These are phyloP conservation scores for Malus hybrid DNA, from an alignment of 331 rosid genomes.

Conservation along the genomic window DNA sequence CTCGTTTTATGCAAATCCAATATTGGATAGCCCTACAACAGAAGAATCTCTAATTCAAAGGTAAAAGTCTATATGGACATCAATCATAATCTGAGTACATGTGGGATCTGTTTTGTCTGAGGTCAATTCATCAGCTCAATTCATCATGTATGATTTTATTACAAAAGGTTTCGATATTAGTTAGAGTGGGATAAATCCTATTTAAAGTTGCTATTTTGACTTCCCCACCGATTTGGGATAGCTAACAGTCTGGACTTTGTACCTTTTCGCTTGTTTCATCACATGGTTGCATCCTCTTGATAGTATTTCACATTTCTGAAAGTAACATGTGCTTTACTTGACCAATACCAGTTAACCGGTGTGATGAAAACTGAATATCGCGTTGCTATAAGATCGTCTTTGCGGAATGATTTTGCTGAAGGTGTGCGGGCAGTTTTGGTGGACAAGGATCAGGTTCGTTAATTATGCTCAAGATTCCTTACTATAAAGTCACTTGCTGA, in stretches of 20 bases:
- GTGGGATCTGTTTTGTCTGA: constrained; percentile 1
- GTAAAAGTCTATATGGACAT: constrained; percentile 25
- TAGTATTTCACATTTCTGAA: not conserved
- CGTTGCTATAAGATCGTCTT: constrained; percentile 73
- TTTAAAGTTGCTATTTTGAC: too few species aligned
- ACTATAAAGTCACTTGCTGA: too few species aligned
- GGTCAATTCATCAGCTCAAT: too few species aligned
- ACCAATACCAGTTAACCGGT: constrained; percentile 49
- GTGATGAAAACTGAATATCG: constrained; percentile 93
- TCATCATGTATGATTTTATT: too few species aligned
- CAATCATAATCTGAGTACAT: not conserved
- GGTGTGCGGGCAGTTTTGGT: constrained; percentile 98
- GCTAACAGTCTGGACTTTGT: constrained; percentile 17
- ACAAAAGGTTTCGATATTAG: too few species aligned
- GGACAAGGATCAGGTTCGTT: constrained; percentile 90
- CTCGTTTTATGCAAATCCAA: constrained; percentile 90
- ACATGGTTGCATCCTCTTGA: not conserved
- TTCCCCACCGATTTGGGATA: too few species aligned
- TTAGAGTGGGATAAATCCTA: too few species aligned
- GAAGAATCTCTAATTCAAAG: constrained; percentile 64
- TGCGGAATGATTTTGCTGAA: constrained; percentile 77
- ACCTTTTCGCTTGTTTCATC: not conserved
- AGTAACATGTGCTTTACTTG: constrained; percentile 9
- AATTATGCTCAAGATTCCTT: not conserved
- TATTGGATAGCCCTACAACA: constrained; percentile 78